Conservation (phyloP, 306 rosid species). For the Prunus salicina region DNA sequence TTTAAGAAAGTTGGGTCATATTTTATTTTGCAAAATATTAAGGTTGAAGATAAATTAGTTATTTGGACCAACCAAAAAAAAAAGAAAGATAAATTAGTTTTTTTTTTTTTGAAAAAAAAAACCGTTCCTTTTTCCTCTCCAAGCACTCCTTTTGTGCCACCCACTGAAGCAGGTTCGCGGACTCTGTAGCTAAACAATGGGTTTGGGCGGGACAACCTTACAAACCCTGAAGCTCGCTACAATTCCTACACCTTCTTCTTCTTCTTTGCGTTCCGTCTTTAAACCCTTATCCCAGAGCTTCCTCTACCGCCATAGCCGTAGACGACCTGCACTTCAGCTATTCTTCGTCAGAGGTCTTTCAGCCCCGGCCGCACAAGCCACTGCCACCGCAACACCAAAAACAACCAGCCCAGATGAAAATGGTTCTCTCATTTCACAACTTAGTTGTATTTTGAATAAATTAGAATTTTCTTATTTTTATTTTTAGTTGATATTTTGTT, state of each 20-base stretch:
- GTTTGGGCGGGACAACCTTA: constrained; percentile 44
- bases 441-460: not conserved
- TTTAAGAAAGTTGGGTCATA: too few species aligned
- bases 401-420: constrained; percentile 33
- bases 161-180: not conserved
- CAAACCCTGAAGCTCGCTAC: constrained; percentile 44
- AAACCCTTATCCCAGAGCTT: constrained; percentile 26
- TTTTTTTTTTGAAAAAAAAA: too few species aligned
- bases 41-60: not conserved
- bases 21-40: not conserved
- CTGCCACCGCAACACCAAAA: constrained; percentile 15
- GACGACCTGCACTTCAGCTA: constrained; percentile 28
- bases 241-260: constrained; percentile 37
- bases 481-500: not conserved
- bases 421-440: constrained; percentile 31
- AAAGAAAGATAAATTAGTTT: too few species aligned
- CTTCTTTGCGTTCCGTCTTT: constrained; percentile 35
- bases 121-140: not conserved
- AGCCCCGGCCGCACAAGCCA: constrained; percentile 41
- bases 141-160: not conserved
- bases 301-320: constrained; percentile 21
- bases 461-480: not conserved
- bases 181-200: constrained; percentile 26
- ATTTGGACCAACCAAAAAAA: too few species aligned
- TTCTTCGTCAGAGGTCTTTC: constrained; percentile 45